Evolutionary conservation across 768 basidiomycete genomes (phyloP), one percentile per base, ranked within the genome.

Genomic region (Boletus rex-veris): DNA sequence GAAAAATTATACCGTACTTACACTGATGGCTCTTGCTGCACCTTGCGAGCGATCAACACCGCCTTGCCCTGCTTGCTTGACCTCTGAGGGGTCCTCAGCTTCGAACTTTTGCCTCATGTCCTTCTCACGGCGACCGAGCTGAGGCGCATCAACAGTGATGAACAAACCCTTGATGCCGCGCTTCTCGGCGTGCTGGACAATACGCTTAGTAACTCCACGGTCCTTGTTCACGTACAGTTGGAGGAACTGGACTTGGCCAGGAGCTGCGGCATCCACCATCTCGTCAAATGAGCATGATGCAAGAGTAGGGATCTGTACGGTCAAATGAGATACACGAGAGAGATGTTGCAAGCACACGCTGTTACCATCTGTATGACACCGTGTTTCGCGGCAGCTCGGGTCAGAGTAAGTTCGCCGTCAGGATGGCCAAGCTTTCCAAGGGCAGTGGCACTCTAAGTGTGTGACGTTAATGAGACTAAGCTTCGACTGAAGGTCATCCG

Each of bases 31-130:
- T 55, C 93, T 76, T 5, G 97, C 94, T 9, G 92, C 95, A 33
- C 96, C 96, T 67, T 97, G 90, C 48, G 88, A 85, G 40, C 89
- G 82, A 63, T 94, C 86, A 41, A 94, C 82, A 28, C 72, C 74
- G 28, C 77, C 75, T 15, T 75, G 69, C 12, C 71, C 71, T n/a
- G 73, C 74, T 65, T 80, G 81, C n/a, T 58, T 66, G 19, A 70
- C 69, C 40, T 72, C 69, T n/a, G 70, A 72, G 7, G 71, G 70
- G 31, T 72, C 70, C 37, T 86, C 88, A 3, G 88, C 92, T 37
- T 89, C 91, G 56, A 98, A 98, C 67, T 93, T 96, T 84, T 89
- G 89, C 24, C 96, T 80, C 94, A 98, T 98, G 65, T 98, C 96
- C 54, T 95, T 94, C 69, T 96, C 94, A 54, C 95, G 81, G 12